A percentile compares a stretch with the other conserved stretches of the same genome.
phyloP scores from a whole-genome alignment of 1,284 basidiomycete species.

The Irpex sp. region DNA sequence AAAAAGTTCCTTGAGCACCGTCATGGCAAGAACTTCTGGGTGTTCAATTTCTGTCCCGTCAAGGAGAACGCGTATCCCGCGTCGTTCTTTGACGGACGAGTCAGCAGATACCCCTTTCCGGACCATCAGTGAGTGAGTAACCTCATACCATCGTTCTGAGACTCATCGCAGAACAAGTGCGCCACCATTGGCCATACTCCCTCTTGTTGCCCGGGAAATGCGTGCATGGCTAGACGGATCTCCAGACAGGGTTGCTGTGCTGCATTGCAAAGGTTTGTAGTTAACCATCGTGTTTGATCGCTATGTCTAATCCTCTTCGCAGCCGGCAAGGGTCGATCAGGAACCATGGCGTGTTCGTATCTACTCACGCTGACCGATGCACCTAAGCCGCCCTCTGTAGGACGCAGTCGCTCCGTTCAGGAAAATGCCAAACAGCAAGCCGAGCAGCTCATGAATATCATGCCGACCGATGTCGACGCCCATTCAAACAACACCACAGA shows the following conservation, averaged over 20 bases:
- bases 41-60: conserved; percentile 87
- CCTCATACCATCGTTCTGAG: neutral
- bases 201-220: conserved; percentile 78
- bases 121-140: conserved; percentile 71
- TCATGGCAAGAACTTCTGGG: conserved; percentile 77
- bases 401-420: conserved; percentile 39
- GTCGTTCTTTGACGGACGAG: conserved; percentile 60
- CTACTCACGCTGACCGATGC: conserved; percentile 56
- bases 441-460: conserved; percentile 45
- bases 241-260: conserved; percentile 69
- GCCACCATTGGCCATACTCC: conserved; percentile 79
- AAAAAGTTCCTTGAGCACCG: conserved; percentile 73
- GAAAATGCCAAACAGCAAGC: conserved; percentile 36
- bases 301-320: neutral
- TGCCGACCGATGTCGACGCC: conserved; percentile 41
- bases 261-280: conserved; percentile 81
- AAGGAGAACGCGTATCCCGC: conserved; percentile 68
- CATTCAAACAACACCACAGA: conserved; percentile 8
- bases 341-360: conserved; percentile 79
- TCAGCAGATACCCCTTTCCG: conserved; percentile 85
- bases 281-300: neutral
- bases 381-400: conserved; percentile 44
- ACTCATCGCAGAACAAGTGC: conserved; percentile 41
- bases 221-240: conserved; percentile 72
- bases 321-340: conserved; percentile 83